Conservation (phyloP, 73 alveolate genomes). For the Paramecium primaurelia region DNA sequence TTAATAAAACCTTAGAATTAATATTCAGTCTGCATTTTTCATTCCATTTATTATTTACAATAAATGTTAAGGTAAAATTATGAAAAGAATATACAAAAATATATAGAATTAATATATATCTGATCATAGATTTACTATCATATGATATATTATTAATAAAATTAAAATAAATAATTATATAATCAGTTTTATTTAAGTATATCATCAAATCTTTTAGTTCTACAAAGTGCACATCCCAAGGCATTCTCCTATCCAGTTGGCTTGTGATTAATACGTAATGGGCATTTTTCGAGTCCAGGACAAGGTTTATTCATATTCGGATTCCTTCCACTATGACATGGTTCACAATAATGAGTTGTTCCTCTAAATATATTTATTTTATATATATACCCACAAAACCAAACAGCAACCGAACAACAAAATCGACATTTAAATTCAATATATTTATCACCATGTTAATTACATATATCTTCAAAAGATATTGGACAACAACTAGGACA, state of each 20-base stretch:
- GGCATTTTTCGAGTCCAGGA: constrained; percentile 77
- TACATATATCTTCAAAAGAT: constrained; percentile 83
- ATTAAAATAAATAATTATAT: no score
- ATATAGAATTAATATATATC: no score
- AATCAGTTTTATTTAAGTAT: not conserved
- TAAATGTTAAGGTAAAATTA: not conserved
- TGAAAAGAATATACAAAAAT: not conserved
- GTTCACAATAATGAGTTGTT: constrained; percentile 97
- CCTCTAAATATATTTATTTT: constrained; percentile 65
- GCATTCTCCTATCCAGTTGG: constrained; percentile 97
- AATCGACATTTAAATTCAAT: constrained; percentile 86
- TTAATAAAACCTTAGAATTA: not conserved
- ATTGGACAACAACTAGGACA: constrained; percentile 93
- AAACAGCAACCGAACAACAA: constrained; percentile 94
- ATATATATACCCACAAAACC: constrained; percentile 92
- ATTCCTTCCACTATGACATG: constrained; percentile 94
- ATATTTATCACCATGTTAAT: constrained; percentile 73
- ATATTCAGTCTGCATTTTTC: not conserved
- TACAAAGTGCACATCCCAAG: constrained; percentile 92
- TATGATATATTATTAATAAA: no score
- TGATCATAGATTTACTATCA: no score
- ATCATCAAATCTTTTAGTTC: constrained; percentile 56
- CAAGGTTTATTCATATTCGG: constrained; percentile 75
- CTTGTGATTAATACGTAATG: constrained; percentile 89
- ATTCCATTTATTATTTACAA: not conserved